Base-by-base conservation (phyloP, 1,284 basidiomycete species). In the Marasmius oreades region DNA sequence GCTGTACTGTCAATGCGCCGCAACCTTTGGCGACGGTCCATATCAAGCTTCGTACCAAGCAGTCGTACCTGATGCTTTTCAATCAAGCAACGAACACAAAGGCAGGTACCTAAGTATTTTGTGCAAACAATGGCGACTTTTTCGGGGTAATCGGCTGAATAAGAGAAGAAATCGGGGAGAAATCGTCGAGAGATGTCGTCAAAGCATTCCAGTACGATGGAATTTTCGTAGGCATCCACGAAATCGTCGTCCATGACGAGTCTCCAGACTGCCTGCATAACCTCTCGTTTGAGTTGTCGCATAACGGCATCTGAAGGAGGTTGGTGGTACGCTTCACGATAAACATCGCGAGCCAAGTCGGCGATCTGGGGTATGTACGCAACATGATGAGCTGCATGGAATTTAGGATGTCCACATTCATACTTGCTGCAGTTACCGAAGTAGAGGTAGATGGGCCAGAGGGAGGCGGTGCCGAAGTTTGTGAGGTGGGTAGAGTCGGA, bases 351-450 rank as follows among this genome's bases (percentile, higher is more conserved):
- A 63, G 63, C 53, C 59, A 64, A 24, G 51, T 66, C 55, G 31
- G 68, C 39, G 56, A 67, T 56, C 63, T 67, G 22, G 3, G 67
- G 68, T n/a, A 72, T 62, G 48, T 70, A 70, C 0, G 69, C 68
- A 3, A 73, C 18, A 52, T 71, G 69, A 43, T 72, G 66, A 20
- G 60, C 64, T 4, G 65, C 59, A 42, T 52, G 36, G 10, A 52
- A 31, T 10, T 46, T 46, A 3, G 18, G 52, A 31, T 33, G 62
- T 56, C 36, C 48, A 39, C 64, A 56, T 3, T 36, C 23, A 42
- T 65, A 66, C 55, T 69, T 68, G 5, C 61, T 59, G 22, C 68
- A 63, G 14, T 67, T 69, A 0, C 66, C 63, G 16, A 70, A 62
- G 26, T 39, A 70, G 0, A 69, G 22, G 14, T 72, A 72, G 0